Evolutionary conservation across 2,329 filamentous ascomycete genomes (phyloP).

Genomic region (Epichloe uncinata): DNA sequence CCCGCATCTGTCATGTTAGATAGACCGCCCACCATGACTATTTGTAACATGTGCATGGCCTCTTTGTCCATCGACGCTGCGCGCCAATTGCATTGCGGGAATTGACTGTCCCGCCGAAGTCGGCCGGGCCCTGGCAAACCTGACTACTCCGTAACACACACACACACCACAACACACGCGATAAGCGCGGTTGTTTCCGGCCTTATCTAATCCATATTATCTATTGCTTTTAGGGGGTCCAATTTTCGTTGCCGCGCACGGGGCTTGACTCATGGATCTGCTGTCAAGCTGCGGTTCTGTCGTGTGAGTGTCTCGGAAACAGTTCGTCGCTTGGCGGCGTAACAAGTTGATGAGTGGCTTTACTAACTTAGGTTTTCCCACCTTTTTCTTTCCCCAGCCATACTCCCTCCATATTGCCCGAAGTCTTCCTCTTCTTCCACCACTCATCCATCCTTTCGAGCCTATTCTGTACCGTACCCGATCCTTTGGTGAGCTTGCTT

Average conservation of each 20-base stretch:
- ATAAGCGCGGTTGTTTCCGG: not conserved
- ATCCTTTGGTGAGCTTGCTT: not conserved
- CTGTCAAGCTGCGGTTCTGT: not conserved
- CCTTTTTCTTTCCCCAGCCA: not conserved
- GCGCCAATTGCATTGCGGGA: conserved; percentile 6
- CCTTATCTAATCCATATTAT: not conserved
- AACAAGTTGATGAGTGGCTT: not conserved
- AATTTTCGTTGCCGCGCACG: conserved; percentile 2
- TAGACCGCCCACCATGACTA: too few relatives aligned
- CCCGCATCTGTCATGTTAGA: not conserved
- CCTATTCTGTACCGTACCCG: not conserved
- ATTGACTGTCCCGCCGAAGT: conserved; percentile 9
- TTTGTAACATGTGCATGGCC: too few relatives aligned
- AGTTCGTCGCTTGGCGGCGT: not conserved
- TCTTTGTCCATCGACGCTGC: conserved; percentile 2
- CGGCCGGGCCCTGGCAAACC: conserved; percentile 5
- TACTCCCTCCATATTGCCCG: not conserved
- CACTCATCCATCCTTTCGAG: conserved; percentile 1
- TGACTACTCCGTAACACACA: not conserved
- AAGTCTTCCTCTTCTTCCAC: not conserved
- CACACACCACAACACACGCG: not conserved
- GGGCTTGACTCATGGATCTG: conserved; percentile 8
- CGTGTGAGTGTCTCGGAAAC: not conserved
- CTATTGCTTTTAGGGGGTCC: not conserved
- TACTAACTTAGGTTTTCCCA: not conserved